These are phyloP conservation scores for Cladophialophora yegresii DNA, from an alignment of 2,329 filamentous ascomycete genomes.

Conservation along the genomic window DNA sequence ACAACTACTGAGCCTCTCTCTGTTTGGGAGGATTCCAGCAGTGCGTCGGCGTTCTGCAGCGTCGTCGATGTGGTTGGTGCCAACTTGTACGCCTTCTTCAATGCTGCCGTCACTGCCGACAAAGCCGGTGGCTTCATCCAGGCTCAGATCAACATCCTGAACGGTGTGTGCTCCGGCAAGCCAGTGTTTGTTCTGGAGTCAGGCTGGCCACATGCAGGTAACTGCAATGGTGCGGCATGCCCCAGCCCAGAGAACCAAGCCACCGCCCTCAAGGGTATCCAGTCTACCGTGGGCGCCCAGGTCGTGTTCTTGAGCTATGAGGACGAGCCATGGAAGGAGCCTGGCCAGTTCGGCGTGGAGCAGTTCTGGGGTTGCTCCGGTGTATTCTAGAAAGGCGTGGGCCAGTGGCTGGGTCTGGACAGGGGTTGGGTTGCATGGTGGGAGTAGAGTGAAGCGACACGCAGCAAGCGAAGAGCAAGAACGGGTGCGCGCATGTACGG, in stretches of 20 bases:
- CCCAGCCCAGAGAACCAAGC: conserved; percentile 69
- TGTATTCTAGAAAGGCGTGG: conserved; percentile 49
- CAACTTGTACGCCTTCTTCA: conserved; percentile 97
- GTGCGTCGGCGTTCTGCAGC: conserved; percentile 61
- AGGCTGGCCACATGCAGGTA: conserved; percentile 77
- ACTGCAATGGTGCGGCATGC: conserved; percentile 70
- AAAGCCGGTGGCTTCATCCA: conserved; percentile 75
- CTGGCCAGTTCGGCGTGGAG: conserved; percentile 72
- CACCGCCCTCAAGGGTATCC: conserved; percentile 71
- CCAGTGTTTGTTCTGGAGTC: conserved; percentile 81
- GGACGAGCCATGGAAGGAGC: conserved; percentile 79
- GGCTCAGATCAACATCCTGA: conserved; percentile 70
- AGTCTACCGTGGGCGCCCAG: conserved; percentile 64
- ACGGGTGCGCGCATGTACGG: conserved; percentile 7
- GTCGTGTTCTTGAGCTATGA: conserved; percentile 79
- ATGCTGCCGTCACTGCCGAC: conserved; percentile 63
- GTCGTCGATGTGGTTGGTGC: conserved; percentile 76
- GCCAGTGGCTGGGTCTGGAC: not conserved
- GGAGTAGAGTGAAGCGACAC: not conserved
- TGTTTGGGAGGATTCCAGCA: conserved; percentile 63
- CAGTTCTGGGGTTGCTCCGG: conserved; percentile 71
- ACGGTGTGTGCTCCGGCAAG: conserved; percentile 70
- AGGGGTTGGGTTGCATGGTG: not conserved
- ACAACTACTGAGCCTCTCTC: conserved; percentile 86
- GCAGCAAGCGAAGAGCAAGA: conserved; percentile 10